A percentile compares a stretch with the other conserved stretches of the same genome.
Evolutionary conservation across 129 eudicot species (phyloP).

Genomic region (Erigeron canadensis): DNA sequence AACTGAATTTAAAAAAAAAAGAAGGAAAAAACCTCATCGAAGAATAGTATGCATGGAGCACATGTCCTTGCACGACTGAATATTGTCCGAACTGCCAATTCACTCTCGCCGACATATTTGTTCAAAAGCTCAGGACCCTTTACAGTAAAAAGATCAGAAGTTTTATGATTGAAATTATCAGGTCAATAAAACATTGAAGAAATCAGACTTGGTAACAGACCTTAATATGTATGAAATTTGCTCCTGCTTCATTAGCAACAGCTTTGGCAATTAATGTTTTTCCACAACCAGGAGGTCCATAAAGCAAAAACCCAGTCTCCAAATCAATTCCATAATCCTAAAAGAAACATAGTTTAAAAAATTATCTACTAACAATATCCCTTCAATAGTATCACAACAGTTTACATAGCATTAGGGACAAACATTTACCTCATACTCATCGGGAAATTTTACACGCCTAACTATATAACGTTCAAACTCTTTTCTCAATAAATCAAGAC

Average conservation of each 20-base stretch:
- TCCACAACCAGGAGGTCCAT: constrained; percentile 99
- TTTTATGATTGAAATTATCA: neutral
- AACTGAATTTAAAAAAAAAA: neutral
- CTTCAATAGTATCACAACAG: neutral
- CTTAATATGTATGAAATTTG: constrained; percentile 90
- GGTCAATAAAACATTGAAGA: neutral
- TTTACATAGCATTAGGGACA: neutral
- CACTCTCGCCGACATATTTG: constrained; percentile 97
- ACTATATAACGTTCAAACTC: constrained; percentile 71
- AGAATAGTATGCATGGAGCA: constrained; percentile 89
- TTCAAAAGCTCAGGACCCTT: constrained; percentile 94
- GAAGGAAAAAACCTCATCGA: constrained; percentile 69
- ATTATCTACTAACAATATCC: neutral
- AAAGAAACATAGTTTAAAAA: constrained; percentile 46
- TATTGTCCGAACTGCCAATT: constrained; percentile 74
- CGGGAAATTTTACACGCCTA: constrained; percentile 71
- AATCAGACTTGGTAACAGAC: constrained; percentile 34
- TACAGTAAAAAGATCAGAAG: neutral
- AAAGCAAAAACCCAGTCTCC: constrained; percentile 81
- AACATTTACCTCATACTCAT: constrained; percentile 53
- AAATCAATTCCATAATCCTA: constrained; percentile 65
- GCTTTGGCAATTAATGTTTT: constrained; percentile 95
- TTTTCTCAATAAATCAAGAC: constrained; percentile 60
- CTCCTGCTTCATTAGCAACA: constrained; percentile 96
- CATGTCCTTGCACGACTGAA: constrained; percentile 97